Conservation (phyloP, 2,329 filamentous ascomycete species). For the Calonectria crousiana region DNA sequence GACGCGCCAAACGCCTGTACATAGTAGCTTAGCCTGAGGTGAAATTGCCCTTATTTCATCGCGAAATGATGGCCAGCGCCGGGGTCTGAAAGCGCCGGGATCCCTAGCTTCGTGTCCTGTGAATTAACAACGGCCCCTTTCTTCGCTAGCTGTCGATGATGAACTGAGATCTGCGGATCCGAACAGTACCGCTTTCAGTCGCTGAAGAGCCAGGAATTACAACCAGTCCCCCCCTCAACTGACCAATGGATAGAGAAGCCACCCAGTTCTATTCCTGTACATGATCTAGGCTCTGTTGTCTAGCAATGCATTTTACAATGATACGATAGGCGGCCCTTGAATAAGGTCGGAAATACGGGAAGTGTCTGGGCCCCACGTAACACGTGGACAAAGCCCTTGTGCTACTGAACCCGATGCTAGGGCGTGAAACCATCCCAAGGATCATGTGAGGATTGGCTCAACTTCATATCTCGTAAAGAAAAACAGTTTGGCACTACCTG, state of each 20-base stretch:
- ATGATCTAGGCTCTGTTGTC: neutral
- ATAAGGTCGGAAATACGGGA: neutral
- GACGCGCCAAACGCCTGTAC: conserved; percentile 20
- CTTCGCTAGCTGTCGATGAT: conserved; percentile 12
- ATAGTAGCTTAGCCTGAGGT: conserved; percentile 29
- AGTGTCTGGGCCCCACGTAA: neutral
- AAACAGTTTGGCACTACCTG: too few species aligned
- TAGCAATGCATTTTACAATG: neutral
- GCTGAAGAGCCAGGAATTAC: too few species aligned
- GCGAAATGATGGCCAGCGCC: conserved; percentile 36
- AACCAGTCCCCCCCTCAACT: neutral
- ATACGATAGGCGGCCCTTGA: neutral
- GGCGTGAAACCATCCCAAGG: neutral
- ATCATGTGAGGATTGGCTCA: neutral
- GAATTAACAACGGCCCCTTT: neutral
- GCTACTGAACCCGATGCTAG: neutral
- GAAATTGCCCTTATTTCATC: conserved; percentile 45
- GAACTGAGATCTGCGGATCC: conserved; percentile 12
- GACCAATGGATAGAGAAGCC: neutral
- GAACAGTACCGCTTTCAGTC: conserved; percentile 6
- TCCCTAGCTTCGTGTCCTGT: neutral
- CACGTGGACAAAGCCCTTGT: neutral
- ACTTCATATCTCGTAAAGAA: neutral
- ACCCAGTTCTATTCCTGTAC: neutral
- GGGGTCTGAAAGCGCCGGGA: conserved; percentile 23